phyloP scores from a whole-genome alignment of 768 basidiomycete genomes.

The Leccinum longicurvipes region DNA sequence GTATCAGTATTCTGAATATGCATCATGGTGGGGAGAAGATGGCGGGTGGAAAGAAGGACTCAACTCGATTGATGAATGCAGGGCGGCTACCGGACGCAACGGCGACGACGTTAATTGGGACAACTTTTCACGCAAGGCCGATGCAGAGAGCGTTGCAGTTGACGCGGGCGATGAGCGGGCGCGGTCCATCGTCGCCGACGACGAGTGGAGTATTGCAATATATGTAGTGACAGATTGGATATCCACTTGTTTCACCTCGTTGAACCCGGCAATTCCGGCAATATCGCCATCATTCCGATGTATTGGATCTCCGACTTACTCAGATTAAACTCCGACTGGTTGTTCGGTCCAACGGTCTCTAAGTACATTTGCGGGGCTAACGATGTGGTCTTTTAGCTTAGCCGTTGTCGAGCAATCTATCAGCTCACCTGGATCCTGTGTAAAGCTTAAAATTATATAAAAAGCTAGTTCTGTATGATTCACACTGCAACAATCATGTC shows the following conservation, averaged over 20 bases:
- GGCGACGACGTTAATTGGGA: constrained; percentile 60
- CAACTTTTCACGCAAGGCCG: constrained; percentile 58
- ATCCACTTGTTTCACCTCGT: not conserved
- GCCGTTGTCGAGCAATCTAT: no score
- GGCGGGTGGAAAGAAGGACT: constrained; percentile 9
- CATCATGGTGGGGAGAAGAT: not conserved
- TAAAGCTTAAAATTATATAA: no score
- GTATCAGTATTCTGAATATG: not conserved
- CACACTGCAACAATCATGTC: no score
- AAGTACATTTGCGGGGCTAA: no score
- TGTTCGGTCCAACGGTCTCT: no score
- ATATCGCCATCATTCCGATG: no score
- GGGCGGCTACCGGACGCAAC: constrained; percentile 57
- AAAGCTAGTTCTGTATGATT: no score
- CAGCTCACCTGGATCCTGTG: no score
- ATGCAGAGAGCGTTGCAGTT: constrained; percentile 55
- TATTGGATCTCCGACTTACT: no score
- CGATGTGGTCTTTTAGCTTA: no score
- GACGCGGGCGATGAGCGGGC: constrained; percentile 33
- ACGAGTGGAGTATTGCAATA: not conserved
- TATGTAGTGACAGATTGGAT: not conserved
- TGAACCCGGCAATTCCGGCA: no score
- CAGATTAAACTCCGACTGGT: no score
- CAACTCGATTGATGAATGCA: constrained; percentile 77
- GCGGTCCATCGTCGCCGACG: constrained; percentile 30